phyloP scores from a whole-genome alignment of 2,329 filamentous ascomycete species.

The Aureobasidium vineae region DNA sequence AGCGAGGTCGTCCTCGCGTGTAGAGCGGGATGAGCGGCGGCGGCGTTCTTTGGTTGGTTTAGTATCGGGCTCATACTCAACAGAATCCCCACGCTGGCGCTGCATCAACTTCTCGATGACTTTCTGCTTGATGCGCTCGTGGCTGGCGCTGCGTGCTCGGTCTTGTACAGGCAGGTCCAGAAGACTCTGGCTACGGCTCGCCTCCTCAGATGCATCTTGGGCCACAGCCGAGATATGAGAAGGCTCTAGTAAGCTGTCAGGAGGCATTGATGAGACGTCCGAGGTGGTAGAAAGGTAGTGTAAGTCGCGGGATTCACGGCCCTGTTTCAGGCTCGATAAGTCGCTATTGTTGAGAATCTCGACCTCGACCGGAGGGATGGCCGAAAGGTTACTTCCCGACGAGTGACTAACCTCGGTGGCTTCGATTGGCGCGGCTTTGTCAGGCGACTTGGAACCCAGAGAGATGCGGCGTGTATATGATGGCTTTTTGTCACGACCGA shows the following conservation, averaged over 20 bases:
- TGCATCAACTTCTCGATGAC: constrained; percentile 65
- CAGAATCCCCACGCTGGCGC: constrained; percentile 48
- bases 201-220: constrained; percentile 46
- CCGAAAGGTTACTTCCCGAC: constrained; percentile 74
- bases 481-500: constrained; percentile 68
- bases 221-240: constrained; percentile 46
- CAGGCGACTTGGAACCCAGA: constrained; percentile 49
- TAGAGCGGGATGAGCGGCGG: constrained; percentile 46
- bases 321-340: constrained; percentile 53
- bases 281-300: constrained; percentile 68
- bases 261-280: constrained; percentile 80
- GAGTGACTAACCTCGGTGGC: constrained; percentile 63
- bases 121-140: constrained; percentile 65
- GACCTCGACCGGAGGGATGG: constrained; percentile 74
- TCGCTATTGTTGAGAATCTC: constrained; percentile 76
- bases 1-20: constrained; percentile 51
- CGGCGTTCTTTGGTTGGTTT: constrained; percentile 36
- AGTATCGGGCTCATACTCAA: constrained; percentile 39
- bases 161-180: constrained; percentile 58
- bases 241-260: constrained; percentile 66
- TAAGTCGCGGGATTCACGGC: constrained; percentile 52
- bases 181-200: constrained; percentile 36
- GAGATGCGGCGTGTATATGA: constrained; percentile 68
- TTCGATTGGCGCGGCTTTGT: constrained; percentile 34
- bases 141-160: constrained; percentile 63